phyloP scores from a whole-genome alignment of 345 rosid species.

The Arabidopsis suecica region DNA sequence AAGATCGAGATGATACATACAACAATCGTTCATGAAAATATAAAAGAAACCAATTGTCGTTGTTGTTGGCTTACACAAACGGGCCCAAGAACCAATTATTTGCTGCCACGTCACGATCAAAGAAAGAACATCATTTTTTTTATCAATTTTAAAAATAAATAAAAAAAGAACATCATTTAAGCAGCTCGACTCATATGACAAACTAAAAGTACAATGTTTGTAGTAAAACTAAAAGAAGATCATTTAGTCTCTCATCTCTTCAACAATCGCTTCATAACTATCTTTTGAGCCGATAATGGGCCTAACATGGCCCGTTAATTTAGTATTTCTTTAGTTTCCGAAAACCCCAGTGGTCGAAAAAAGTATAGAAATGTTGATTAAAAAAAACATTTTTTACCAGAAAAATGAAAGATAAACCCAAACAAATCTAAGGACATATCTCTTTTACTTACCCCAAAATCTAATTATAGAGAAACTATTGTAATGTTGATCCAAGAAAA shows the following conservation, averaged over 20 bases:
- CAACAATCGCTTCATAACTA: neutral
- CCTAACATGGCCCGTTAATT: slow-evolving; percentile 7
- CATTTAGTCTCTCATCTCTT: neutral
- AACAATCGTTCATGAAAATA: neutral
- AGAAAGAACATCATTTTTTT: neutral
- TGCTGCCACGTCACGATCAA: slow-evolving; percentile 20
- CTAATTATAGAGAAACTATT: neutral
- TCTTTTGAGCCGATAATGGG: slow-evolving; percentile 23
- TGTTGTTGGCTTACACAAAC: neutral
- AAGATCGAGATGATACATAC: neutral
- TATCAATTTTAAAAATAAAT: too few species aligned
- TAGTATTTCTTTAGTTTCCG: neutral
- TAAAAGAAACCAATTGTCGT: neutral
- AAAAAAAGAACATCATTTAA: slow-evolving; percentile 1
- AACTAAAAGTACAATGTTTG: neutral
- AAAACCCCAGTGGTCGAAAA: neutral
- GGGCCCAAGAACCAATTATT: slow-evolving; percentile 6
- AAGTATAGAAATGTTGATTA: neutral
- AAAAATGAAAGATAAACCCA: slow-evolving; percentile 1
- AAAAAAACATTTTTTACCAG: neutral
- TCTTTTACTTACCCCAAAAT: neutral
- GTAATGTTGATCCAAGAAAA: slow-evolving; percentile 5
- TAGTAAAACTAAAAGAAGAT: too few species aligned
- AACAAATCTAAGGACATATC: neutral
- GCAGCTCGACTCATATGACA: neutral